Evolutionary conservation across 139 green algal species (phyloP).

Genomic region (Raphidocelis subcapitata): DNA sequence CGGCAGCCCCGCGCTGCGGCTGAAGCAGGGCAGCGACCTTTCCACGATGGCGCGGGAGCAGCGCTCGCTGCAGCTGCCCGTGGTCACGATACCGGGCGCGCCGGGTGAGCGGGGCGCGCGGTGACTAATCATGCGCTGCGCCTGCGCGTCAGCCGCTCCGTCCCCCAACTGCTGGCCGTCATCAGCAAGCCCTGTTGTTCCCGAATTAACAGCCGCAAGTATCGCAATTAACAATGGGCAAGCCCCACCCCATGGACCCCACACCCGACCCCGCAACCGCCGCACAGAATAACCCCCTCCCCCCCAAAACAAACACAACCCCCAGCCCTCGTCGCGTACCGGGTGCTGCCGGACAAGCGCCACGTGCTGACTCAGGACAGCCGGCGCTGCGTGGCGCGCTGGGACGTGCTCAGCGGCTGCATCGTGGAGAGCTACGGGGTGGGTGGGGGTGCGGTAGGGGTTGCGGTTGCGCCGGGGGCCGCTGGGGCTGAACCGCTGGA

Average conservation of each 20-base stretch:
- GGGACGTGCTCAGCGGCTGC: constrained; percentile 67
- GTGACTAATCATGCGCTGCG: too few species aligned
- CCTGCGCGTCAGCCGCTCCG: too few species aligned
- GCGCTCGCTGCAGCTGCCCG: neutral
- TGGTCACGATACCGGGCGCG: constrained; percentile 9
- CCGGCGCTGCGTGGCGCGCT: constrained; percentile 58
- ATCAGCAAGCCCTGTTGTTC: too few species aligned
- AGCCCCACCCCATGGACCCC: too few species aligned
- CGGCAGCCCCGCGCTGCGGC: constrained; percentile 2
- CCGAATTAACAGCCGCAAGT: too few species aligned
- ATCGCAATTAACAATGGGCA: too few species aligned
- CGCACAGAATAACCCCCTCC: neutral
- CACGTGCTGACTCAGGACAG: constrained; percentile 74
- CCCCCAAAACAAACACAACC: neutral
- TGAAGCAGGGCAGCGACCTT: constrained; percentile 4
- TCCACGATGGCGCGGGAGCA: neutral
- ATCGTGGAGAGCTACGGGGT: neutral
- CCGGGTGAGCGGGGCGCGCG: constrained; percentile 9
- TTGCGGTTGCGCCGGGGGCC: too few species aligned
- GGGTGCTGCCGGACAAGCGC: constrained; percentile 36
- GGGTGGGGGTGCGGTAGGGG: neutral
- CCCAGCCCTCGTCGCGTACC: constrained; percentile 11
- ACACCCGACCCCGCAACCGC: too few species aligned
- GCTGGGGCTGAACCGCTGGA: too few species aligned
- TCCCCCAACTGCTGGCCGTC: too few species aligned